Evolutionary conservation across 495 filamentous ascomycete species (phyloP), one percentile per base, ranked within the genome.

Genomic region (Bacidia rubella): DNA sequence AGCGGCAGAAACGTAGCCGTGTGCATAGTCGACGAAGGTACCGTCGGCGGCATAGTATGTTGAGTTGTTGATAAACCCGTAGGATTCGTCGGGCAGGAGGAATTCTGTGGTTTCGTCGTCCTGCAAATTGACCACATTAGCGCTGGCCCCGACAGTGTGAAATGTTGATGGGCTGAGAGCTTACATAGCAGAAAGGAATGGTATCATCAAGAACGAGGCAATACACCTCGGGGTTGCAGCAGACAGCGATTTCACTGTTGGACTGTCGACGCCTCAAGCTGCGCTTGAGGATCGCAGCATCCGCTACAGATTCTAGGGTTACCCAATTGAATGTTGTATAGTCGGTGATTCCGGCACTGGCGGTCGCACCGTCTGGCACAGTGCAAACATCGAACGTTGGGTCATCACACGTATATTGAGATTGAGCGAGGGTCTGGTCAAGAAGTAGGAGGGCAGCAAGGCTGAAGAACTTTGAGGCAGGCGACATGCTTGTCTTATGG

Each of bases 121-220:
- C 47, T 49, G 26, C n/a, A 26, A 15, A 29, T n/a, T 12, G 19
- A 4, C 9, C 9, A 25, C 25, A 5, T 7, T 1, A 20, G 20
- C 9, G 23, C 11, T 10, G n/a, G 26, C 11, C 1, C 2, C 10
- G 3, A 19, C 3, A 12, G 10, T 12, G 12, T 10, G 26, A 12
- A 27, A 21, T 24, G 22, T 23, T 2, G 32, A 49, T 9, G 29
- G 29, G 29, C 5, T 35, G 15, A 7, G 29, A n/a, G 29, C 47
- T 49, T 19, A 49, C 47, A 32, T 49, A 49, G 47, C 47, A 49
- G 25, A 49, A 49, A 1, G 47, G 47, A 25, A 49, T 35, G 44
- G 22, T 24, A 12, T 29, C 47, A 1, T 49, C 47, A 3, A 35
- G 9, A 4, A 32, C 22, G 12, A 49, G 47, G 47, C 47, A 49